phyloP scores from a whole-genome alignment of 2,329 filamentous ascomycete genomes.

The Aureobasidium sp. region DNA sequence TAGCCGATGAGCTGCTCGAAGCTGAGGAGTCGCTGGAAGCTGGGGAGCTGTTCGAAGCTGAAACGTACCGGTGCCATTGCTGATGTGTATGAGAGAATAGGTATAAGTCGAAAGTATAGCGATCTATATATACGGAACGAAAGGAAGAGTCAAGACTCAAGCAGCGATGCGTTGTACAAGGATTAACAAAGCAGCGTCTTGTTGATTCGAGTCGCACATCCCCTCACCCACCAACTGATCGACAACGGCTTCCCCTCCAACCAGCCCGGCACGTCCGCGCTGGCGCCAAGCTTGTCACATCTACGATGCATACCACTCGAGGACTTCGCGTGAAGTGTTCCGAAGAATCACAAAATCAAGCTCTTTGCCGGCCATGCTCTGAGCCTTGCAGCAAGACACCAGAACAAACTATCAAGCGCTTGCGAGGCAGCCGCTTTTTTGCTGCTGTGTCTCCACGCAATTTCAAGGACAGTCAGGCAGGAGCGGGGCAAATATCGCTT shows the following conservation, averaged over 20 bases:
- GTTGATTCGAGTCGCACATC: not conserved
- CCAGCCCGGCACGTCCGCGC: not conserved
- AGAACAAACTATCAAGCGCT: not conserved
- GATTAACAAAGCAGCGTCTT: not conserved
- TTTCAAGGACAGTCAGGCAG: not conserved
- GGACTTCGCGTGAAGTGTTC: not conserved
- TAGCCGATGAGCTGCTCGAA: conserved; percentile 4
- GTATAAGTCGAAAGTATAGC: not conserved
- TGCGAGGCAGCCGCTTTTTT: not conserved
- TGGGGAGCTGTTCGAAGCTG: conserved; percentile 4
- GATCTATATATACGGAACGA: not conserved
- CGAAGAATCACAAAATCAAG: not conserved
- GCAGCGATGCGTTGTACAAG: not conserved
- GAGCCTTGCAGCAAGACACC: not conserved
- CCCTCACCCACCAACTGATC: not conserved
- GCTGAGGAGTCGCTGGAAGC: not conserved
- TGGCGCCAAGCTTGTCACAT: not conserved
- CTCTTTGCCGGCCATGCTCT: not conserved
- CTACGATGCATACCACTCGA: not conserved
- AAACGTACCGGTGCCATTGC: conserved; percentile 11
- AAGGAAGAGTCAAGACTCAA: not conserved
- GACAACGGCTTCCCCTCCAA: conserved; percentile 7
- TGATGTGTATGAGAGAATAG: not conserved
- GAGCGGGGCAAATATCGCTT: not conserved
- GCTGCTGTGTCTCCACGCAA: not conserved